phyloP scores from a whole-genome alignment of 163 green algal species.

The Scenedesmus sp. region DNA sequence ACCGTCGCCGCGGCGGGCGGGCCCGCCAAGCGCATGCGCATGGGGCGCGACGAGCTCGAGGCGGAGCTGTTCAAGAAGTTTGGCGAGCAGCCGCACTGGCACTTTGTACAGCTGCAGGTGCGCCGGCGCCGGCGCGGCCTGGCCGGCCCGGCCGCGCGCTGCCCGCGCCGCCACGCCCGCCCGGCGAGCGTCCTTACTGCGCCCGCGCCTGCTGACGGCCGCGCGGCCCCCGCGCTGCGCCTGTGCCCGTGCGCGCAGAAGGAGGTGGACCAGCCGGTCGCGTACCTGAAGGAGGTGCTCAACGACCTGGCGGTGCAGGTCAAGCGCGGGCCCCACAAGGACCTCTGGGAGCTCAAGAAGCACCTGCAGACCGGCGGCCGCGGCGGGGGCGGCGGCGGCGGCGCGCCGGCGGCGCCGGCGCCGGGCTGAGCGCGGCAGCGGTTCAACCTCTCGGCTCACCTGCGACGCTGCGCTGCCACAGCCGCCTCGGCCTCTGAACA shows the following conservation, averaged over 20 bases:
- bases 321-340: conserved; percentile 45
- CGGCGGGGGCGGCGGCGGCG: too few species aligned
- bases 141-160: too few species aligned
- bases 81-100: conserved; percentile 48
- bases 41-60: conserved; percentile 47
- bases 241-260: conserved; percentile 46
- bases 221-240: neutral
- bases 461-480: too few species aligned
- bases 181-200: too few species aligned
- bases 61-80: conserved; percentile 51
- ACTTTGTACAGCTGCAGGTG: conserved; percentile 37
- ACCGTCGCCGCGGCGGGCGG: too few species aligned
- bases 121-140: neutral
- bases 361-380: too few species aligned
- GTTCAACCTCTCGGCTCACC: too few species aligned
- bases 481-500: too few species aligned
- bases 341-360: conserved; percentile 46
- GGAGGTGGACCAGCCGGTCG: conserved; percentile 48
- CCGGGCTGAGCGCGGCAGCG: too few species aligned
- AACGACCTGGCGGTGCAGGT: conserved; percentile 40
- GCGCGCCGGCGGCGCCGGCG: too few species aligned
- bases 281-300: conserved; percentile 54
- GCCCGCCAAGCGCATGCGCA: conserved; percentile 32
- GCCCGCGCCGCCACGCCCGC: too few species aligned
- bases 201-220: too few species aligned